Evolutionary conservation across 805 yeast species (phyloP).

Genomic region (Saturnispora halmiae): DNA sequence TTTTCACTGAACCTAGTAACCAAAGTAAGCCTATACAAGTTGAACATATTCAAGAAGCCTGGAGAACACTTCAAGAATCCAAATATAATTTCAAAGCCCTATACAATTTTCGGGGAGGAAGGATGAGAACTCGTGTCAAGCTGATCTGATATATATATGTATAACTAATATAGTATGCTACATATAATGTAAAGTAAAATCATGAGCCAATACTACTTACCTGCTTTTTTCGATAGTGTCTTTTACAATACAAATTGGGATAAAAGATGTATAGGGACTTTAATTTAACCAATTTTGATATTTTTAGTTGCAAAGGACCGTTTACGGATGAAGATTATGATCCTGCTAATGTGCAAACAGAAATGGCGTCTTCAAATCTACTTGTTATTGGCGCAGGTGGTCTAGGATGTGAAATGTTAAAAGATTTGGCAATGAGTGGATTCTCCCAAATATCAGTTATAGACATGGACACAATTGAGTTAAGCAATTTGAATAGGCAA

Average conservation of each 20-base stretch:
- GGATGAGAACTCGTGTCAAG: constrained; percentile 42
- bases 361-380: constrained; percentile 22
- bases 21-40: constrained; percentile 69
- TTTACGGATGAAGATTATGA: constrained; percentile 28
- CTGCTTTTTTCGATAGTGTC: not conserved
- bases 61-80: constrained; percentile 62
- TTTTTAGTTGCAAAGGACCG: constrained; percentile 22
- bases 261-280: not conserved
- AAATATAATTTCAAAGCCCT: constrained; percentile 53
- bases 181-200: not conserved
- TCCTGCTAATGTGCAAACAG: constrained; percentile 15
- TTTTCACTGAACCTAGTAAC: constrained; percentile 86
- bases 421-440: constrained; percentile 63
- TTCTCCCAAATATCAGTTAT: constrained; percentile 56
- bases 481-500: constrained; percentile 70
- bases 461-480: constrained; percentile 77
- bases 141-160: constrained; percentile 28
- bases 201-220: not conserved
- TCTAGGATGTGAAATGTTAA: constrained; percentile 70
- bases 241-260: not conserved
- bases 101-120: constrained; percentile 66
- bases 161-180: not conserved
- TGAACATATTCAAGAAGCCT: constrained; percentile 80
- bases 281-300: not conserved
- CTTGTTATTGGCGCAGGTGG: constrained; percentile 75